Evolutionary conservation across 805 yeast genomes (phyloP).

Genomic region (Ogataea henricii): DNA sequence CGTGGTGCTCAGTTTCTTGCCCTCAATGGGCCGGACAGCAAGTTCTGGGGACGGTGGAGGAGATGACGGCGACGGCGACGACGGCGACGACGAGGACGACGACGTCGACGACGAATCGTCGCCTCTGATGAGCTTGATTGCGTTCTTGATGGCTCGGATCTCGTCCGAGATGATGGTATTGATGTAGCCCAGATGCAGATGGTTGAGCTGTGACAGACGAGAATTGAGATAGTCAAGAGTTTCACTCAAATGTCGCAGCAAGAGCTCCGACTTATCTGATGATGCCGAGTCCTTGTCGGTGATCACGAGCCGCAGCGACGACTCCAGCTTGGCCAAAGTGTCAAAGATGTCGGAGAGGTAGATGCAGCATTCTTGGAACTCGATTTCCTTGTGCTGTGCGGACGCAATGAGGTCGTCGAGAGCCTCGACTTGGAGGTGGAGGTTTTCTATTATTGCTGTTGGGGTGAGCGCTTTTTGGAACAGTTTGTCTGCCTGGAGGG

Average conservation of each 20-base stretch:
- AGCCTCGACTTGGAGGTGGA: slow-evolving; percentile 29
- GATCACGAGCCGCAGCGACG: slow-evolving; percentile 19
- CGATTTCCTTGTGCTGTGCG: slow-evolving; percentile 20
- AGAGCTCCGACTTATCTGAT: slow-evolving; percentile 17
- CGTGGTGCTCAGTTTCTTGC: background rate
- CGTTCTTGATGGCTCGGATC: slow-evolving; percentile 26
- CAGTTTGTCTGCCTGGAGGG: slow-evolving; percentile 11
- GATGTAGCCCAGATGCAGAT: slow-evolving; percentile 17
- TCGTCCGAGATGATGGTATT: slow-evolving; percentile 28
- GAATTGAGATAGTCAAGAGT: slow-evolving; percentile 16
- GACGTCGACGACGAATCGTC: too few species aligned
- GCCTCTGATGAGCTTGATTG: slow-evolving; percentile 25
- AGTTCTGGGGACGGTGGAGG: background rate
- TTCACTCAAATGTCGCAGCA: slow-evolving; percentile 15
- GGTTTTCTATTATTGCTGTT: slow-evolving; percentile 22
- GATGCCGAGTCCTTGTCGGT: slow-evolving; percentile 11
- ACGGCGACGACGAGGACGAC: too few species aligned
- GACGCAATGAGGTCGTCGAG: slow-evolving; percentile 25
- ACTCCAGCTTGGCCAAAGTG: slow-evolving; percentile 26
- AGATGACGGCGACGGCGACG: background rate
- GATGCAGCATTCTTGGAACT: slow-evolving; percentile 25
- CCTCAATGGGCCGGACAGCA: background rate
- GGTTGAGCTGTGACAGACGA: slow-evolving; percentile 16
- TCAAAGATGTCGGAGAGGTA: slow-evolving; percentile 32
- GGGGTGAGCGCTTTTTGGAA: slow-evolving; percentile 20